Percentiles rank a stretch among this genome's conserved stretches.
Conservation (phyloP, 1,284 basidiomycete species). For the Cerrena zonata region DNA sequence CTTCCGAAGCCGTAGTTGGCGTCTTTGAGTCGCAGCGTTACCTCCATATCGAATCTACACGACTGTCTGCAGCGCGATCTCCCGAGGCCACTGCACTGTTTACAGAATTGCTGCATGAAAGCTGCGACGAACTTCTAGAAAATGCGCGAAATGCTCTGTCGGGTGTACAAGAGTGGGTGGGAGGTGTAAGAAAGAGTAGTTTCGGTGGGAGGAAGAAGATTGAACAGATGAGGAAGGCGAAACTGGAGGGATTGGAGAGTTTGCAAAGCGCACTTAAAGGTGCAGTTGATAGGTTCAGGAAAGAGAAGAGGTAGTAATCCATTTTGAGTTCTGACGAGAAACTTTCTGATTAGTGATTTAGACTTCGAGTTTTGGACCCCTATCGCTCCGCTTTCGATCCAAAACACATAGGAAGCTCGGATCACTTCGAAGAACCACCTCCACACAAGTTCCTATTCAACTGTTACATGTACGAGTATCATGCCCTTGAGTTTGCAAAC, state of each 20-base stretch:
- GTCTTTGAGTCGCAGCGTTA: constrained; percentile 78
- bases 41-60: constrained; percentile 65
- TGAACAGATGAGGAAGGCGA: constrained; percentile 33
- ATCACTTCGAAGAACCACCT: constrained; percentile 33
- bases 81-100: constrained; percentile 47
- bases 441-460: constrained; percentile 63
- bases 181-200: constrained; percentile 35
- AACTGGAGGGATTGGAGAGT: constrained; percentile 29
- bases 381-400: constrained; percentile 61
- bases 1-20: constrained; percentile 61
- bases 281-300: constrained; percentile 44
- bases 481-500: constrained; percentile 23
- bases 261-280: constrained; percentile 36
- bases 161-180: constrained; percentile 50
- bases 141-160: constrained; percentile 42
- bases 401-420: constrained; percentile 26
- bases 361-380: constrained; percentile 64
- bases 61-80: constrained; percentile 47
- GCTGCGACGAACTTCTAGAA: constrained; percentile 54
- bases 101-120: constrained; percentile 48
- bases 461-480: constrained; percentile 66
- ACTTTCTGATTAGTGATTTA: constrained; percentile 19
- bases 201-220: constrained; percentile 32
- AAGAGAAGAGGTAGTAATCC: constrained; percentile 42
- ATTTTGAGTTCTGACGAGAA: neutral